These are phyloP conservation scores for Trametes coccinea DNA, from an alignment of 768 basidiomycete genomes.

Conservation along the genomic window DNA sequence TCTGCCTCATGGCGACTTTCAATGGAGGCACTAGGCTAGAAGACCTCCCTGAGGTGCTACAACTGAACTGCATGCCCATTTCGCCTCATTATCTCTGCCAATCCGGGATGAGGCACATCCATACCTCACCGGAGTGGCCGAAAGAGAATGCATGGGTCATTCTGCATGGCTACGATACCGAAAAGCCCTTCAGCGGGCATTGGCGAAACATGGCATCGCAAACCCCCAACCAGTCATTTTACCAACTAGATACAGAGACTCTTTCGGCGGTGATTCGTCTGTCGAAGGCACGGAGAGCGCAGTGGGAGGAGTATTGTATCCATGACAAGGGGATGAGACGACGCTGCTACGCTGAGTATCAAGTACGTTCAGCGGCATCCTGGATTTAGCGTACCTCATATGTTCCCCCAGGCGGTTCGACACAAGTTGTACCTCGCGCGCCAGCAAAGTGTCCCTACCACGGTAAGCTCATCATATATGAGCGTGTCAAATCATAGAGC, in stretches of 20 bases:
- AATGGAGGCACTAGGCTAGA: background rate
- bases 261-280: too few species aligned
- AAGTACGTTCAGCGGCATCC: too few species aligned
- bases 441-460: too few species aligned
- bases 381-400: too few species aligned
- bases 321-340: too few species aligned
- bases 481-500: too few species aligned
- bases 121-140: background rate
- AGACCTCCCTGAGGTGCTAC: background rate
- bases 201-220: background rate
- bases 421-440: too few species aligned
- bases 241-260: background rate
- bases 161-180: background rate
- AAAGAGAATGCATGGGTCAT: background rate
- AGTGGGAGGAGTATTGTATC: too few species aligned
- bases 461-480: too few species aligned
- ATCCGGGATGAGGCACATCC: background rate
- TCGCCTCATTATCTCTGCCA: background rate
- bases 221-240: background rate
- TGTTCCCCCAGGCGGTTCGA: too few species aligned
- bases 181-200: background rate
- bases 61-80: background rate
- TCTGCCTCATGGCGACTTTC: conserved; percentile 1
- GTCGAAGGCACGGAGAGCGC: too few species aligned
- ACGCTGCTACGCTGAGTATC: too few species aligned